Conservation (phyloP, 805 yeast species). For the Osmozyma mogii region DNA sequence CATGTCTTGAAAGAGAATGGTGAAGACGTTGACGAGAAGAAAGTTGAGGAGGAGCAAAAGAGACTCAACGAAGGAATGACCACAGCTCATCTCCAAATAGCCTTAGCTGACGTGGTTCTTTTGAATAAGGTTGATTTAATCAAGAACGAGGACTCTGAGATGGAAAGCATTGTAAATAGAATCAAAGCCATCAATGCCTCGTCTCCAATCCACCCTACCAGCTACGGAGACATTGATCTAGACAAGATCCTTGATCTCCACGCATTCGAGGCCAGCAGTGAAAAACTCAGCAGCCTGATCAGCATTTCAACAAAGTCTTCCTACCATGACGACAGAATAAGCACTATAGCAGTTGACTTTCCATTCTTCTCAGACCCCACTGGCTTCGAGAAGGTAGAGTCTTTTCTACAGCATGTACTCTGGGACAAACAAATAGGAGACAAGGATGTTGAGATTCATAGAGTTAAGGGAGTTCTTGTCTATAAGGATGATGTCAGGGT, state of each 20-base stretch:
- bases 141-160: constrained; percentile 14
- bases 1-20: constrained; percentile 13
- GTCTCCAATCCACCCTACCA: constrained; percentile 61
- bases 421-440: constrained; percentile 58
- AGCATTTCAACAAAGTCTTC: constrained; percentile 8
- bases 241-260: constrained; percentile 64
- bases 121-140: constrained; percentile 68
- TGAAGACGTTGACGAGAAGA: constrained; percentile 16
- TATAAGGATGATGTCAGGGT: constrained; percentile 40
- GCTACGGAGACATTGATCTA: constrained; percentile 69
- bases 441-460: constrained; percentile 56
- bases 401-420: constrained; percentile 58
- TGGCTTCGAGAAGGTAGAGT: constrained; percentile 43
- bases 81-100: constrained; percentile 84
- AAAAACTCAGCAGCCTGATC: constrained; percentile 13
- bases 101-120: constrained; percentile 77
- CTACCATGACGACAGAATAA: constrained; percentile 33
- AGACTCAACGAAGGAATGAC: constrained; percentile 43
- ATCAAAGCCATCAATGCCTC: constrained; percentile 53
- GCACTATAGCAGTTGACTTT: constrained; percentile 35
- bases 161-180: constrained; percentile 27
- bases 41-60: constrained; percentile 20
- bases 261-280: constrained; percentile 50
- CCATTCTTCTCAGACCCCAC: constrained; percentile 28
- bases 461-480: constrained; percentile 72